Conservation (phyloP, 2,329 filamentous ascomycete species). For the Aspergillus brunneoviolaceus region DNA sequence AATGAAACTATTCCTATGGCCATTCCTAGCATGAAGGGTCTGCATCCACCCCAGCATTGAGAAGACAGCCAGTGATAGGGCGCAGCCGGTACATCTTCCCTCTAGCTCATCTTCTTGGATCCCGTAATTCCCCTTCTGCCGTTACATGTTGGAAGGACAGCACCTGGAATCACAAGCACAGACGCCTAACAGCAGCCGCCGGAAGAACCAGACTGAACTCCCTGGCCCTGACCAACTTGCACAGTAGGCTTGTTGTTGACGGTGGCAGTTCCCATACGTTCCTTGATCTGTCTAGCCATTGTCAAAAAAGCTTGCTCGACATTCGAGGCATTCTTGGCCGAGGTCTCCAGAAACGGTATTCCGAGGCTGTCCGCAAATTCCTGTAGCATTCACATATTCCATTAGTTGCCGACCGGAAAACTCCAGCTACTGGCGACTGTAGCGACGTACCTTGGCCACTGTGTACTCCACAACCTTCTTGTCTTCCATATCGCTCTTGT, state of each 20-base stretch:
- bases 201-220: slow-evolving; percentile 81
- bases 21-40: slow-evolving; percentile 11
- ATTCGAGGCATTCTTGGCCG: slow-evolving; percentile 98
- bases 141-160: slow-evolving; percentile 11
- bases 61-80: slow-evolving; percentile 4
- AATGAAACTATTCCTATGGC: slow-evolving; percentile 25
- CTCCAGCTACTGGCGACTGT: not conserved
- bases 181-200: slow-evolving; percentile 82
- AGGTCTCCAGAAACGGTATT: slow-evolving; percentile 99
- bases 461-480: slow-evolving; percentile 99
- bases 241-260: slow-evolving; percentile 99
- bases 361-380: slow-evolving; percentile 98
- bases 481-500: slow-evolving; percentile 99
- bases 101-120: slow-evolving; percentile 5
- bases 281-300: slow-evolving; percentile 99
- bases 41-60: not conserved
- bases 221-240: slow-evolving; percentile 91
- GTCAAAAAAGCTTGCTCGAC: slow-evolving; percentile 99
- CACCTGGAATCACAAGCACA: slow-evolving; percentile 22
- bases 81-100: slow-evolving; percentile 6
- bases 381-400: slow-evolving; percentile 49
- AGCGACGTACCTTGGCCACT: slow-evolving; percentile 81
- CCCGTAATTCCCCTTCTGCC: not conserved
- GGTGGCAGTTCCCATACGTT: slow-evolving; percentile 95
- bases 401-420: slow-evolving; percentile 2